Conservation (phyloP, 2,329 filamentous ascomycete species). For the Cladosporium sphaerospermum region DNA sequence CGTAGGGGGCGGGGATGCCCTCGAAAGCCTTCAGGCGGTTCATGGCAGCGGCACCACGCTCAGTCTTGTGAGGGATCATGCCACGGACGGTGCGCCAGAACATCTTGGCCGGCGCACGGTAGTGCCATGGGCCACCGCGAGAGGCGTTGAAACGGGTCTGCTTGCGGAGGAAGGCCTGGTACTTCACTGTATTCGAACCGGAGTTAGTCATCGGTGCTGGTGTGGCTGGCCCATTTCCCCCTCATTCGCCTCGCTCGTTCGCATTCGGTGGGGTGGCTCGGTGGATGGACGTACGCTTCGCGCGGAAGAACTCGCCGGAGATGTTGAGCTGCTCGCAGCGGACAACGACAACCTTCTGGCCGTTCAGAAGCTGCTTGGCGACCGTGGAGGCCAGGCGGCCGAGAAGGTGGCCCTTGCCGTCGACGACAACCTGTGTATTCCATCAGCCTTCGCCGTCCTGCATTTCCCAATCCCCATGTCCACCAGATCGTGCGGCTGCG, state of each 20-base stretch:
- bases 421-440: slow-evolving; percentile 77
- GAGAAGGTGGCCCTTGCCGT: slow-evolving; percentile 99
- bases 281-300: slow-evolving; percentile 80
- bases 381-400: slow-evolving; percentile 97
- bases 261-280: slow-evolving; percentile 1
- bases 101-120: slow-evolving; percentile 97
- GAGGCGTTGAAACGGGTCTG: slow-evolving; percentile 99
- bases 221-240: slow-evolving; percentile 8
- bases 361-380: slow-evolving; percentile 97
- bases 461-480: background rate
- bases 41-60: slow-evolving; percentile 90
- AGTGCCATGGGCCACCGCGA: slow-evolving; percentile 99
- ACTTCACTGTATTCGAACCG: slow-evolving; percentile 80
- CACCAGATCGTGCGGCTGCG: slow-evolving; percentile 5
- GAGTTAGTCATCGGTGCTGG: slow-evolving; percentile 13
- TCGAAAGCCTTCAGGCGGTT: slow-evolving; percentile 99
- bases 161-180: slow-evolving; percentile 99
- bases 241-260: background rate
- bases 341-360: slow-evolving; percentile 99
- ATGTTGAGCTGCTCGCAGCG: slow-evolving; percentile 99
- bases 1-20: slow-evolving; percentile 97
- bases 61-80: slow-evolving; percentile 99
- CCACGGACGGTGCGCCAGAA: slow-evolving; percentile 99
- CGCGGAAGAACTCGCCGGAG: slow-evolving; percentile 99
- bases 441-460: slow-evolving; percentile 6